Conservation (phyloP, 129 eudicot species). For the Flaveria brownii region DNA sequence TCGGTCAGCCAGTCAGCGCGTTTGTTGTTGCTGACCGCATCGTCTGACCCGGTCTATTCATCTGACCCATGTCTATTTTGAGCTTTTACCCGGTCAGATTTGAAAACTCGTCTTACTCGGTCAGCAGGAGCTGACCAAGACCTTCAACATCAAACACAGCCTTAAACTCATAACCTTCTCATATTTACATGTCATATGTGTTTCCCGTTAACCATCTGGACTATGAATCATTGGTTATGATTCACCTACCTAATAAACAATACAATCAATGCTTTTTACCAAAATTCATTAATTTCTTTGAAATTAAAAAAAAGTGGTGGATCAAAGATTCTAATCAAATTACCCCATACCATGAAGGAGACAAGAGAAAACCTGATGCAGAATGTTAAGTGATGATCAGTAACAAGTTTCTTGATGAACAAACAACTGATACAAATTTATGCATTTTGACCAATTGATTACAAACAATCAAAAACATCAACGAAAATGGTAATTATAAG, state of each 20-base stretch:
- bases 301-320: background rate
- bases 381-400: background rate
- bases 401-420: background rate
- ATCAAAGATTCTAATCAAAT: background rate
- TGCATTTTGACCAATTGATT: slow-evolving; percentile 20
- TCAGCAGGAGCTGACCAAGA: too few relatives aligned
- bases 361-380: background rate
- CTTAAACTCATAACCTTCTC: too few relatives aligned
- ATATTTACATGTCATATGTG: too few relatives aligned
- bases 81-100: too few relatives aligned
- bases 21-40: too few relatives aligned
- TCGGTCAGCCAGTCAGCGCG: too few relatives aligned
- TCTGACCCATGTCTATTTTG: too few relatives aligned
- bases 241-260: background rate
- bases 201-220: too few relatives aligned
- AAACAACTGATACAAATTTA: background rate
- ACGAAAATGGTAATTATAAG: background rate
- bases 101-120: too few relatives aligned
- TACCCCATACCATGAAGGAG: background rate
- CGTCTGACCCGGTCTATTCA: too few relatives aligned
- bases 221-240: too few relatives aligned
- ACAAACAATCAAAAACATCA: slow-evolving; percentile 21
- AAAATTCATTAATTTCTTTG: background rate
- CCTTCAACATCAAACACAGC: too few relatives aligned
- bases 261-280: background rate